Conservation (phyloP, 768 basidiomycete species). For the Collybiopsis confluens region DNA sequence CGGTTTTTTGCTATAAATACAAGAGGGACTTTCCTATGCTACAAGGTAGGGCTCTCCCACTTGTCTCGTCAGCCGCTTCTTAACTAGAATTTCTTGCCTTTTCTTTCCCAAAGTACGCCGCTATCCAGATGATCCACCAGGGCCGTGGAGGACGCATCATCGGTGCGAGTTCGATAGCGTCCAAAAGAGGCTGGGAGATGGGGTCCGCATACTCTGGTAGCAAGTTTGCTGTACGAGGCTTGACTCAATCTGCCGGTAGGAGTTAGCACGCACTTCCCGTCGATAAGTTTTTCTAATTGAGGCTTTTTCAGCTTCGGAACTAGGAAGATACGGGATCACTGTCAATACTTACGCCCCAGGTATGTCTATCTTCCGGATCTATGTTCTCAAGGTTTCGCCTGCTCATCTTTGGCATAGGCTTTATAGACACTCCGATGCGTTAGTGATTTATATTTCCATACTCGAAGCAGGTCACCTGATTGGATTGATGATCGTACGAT, state of each 20-base stretch:
- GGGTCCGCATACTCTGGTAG: neutral
- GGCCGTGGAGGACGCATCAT: conserved; percentile 31
- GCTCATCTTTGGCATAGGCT: no score
- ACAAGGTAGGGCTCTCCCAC: no score
- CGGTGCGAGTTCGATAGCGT: conserved; percentile 15
- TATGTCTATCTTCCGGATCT: neutral
- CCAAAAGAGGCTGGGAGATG: conserved; percentile 15
- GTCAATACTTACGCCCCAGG: conserved; percentile 26
- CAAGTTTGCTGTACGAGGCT: conserved; percentile 8
- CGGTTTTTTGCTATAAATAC: conserved; percentile 21
- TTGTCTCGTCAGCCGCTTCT: no score
- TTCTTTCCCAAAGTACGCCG: conserved; percentile 25
- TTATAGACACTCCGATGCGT: no score
- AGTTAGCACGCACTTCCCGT: neutral
- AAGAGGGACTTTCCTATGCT: conserved; percentile 24
- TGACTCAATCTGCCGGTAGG: conserved; percentile 4
- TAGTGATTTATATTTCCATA: no score
- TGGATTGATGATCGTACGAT: no score
- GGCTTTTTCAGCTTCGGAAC: conserved; percentile 23
- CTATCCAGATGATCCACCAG: conserved; percentile 28
- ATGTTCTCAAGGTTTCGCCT: no score
- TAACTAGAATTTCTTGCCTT: no score
- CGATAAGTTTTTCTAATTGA: neutral
- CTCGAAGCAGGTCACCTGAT: no score
- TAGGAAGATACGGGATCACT: conserved; percentile 20